Evolutionary conservation across 306 rosid species (phyloP).

Genomic region (Sesbania bispinosa): DNA sequence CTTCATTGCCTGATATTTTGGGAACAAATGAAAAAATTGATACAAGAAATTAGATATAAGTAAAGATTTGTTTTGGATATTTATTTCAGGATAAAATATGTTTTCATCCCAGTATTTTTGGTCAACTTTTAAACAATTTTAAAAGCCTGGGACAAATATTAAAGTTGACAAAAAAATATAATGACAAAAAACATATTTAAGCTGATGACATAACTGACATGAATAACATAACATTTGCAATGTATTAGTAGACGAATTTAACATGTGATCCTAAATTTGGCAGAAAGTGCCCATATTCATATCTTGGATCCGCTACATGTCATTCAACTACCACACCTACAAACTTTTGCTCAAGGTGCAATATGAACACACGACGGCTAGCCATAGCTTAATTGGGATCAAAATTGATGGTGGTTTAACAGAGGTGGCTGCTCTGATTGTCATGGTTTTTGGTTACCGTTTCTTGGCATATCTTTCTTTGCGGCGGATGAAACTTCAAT

Average conservation of each 20-base stretch:
- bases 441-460: slow-evolving; percentile 95
- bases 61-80: too few relatives aligned
- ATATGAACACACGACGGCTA: slow-evolving; percentile 53
- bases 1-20: not conserved
- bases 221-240: slow-evolving; percentile 1
- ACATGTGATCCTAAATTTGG: slow-evolving; percentile 19
- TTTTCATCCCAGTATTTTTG: too few relatives aligned
- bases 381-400: slow-evolving; percentile 53
- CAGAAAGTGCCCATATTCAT: slow-evolving; percentile 86
- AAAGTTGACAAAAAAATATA: too few relatives aligned
- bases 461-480: slow-evolving; percentile 83
- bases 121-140: too few relatives aligned
- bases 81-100: too few relatives aligned
- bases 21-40: not conserved
- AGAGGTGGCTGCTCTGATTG: slow-evolving; percentile 70
- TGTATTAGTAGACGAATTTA: slow-evolving; percentile 8
- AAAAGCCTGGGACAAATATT: too few relatives aligned
- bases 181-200: too few relatives aligned
- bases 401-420: slow-evolving; percentile 54
- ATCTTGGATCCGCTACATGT: slow-evolving; percentile 86
- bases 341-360: slow-evolving; percentile 88
- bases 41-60: not conserved
- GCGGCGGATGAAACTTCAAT: slow-evolving; percentile 65
- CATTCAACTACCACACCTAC: slow-evolving; percentile 98
- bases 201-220: too few relatives aligned